Evolutionary conservation across 768 basidiomycete genomes (phyloP), one percentile per base, ranked within the genome.

Genomic region (Termitomyces sp.): DNA sequence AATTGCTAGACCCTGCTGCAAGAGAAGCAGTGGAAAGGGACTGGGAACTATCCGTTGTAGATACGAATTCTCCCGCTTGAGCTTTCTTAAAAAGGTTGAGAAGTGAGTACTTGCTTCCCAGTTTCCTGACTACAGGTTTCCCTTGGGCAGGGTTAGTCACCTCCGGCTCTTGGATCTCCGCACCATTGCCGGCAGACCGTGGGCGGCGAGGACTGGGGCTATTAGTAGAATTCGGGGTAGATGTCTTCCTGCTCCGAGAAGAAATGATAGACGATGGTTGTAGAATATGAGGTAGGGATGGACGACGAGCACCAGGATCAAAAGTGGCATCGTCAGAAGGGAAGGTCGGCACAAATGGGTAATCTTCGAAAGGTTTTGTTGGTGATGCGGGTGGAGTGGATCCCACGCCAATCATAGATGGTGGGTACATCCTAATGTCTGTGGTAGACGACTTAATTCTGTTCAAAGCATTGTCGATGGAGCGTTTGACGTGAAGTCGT

Each of bases 41-140:
- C 53, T 69, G 71, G 31, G 66, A 52, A 43, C 47, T 52, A 45
- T 73, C 69, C 14, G 63, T 60, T 9, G 67, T 31, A 45, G 63
- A 58, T 45, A 67, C 56, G n/a, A 60, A 10, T 15, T 65, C 79
- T 12, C 74, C 77, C 0, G 77, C 62, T 55, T 80, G 79, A 1
- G 72, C 77, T 73, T 87, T 89, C 79, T 84, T 88, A 77, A 92
- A 91, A 15, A 92, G 78, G 65, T 83, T 86, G 64, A 91, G 77
- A 57, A 92, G 76, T 29, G 90, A 91, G 60, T 90, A 82, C 71
- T 92, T 92, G 72, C 86, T 85, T 32, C 82, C 81, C 4, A 89
- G 72, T 66, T 79, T 86, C 52, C 77, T 74, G 37, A 72, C 64
- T 11, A 74, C 75, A 29, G 72, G 74, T 64, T 77, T 71, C 25